These are phyloP conservation scores for Pichia phayaonensis DNA, from an alignment of 805 yeast genomes.

Conservation along the genomic window DNA sequence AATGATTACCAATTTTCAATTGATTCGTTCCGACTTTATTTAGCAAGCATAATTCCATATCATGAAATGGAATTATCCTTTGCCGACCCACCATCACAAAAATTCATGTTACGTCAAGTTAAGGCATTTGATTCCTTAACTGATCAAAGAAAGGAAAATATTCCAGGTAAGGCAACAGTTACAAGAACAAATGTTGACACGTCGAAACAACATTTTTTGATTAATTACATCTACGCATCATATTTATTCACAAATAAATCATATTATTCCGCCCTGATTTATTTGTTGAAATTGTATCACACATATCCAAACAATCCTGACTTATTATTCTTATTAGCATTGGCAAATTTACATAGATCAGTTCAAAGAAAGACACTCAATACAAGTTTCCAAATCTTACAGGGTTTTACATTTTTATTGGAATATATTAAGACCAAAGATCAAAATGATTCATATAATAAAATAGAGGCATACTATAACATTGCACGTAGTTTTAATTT, in stretches of 20 bases:
- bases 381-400: conserved; percentile 80
- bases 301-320: conserved; percentile 70
- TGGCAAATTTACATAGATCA: conserved; percentile 81
- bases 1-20: conserved; percentile 72
- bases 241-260: conserved; percentile 75
- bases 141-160: conserved; percentile 24
- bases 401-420: conserved; percentile 70
- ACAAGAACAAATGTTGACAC: conserved; percentile 42
- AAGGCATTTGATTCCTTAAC: conserved; percentile 78
- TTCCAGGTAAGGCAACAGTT: conserved; percentile 73
- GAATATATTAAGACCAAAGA: conserved; percentile 52
- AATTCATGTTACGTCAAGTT: conserved; percentile 79
- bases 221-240: conserved; percentile 63
- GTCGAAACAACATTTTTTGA: conserved; percentile 53
- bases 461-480: conserved; percentile 76
- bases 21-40: conserved; percentile 55
- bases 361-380: conserved; percentile 84
- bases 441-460: conserved; percentile 36
- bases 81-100: conserved; percentile 79
- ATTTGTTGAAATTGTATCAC: conserved; percentile 62
- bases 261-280: conserved; percentile 74
- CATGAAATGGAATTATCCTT: conserved; percentile 28
- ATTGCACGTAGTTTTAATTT: conserved; percentile 80
- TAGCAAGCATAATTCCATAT: conserved; percentile 39
- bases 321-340: conserved; percentile 63